Evolutionary conservation across 345 rosid species (phyloP).

Genomic region (Aquilaria sinensis): DNA sequence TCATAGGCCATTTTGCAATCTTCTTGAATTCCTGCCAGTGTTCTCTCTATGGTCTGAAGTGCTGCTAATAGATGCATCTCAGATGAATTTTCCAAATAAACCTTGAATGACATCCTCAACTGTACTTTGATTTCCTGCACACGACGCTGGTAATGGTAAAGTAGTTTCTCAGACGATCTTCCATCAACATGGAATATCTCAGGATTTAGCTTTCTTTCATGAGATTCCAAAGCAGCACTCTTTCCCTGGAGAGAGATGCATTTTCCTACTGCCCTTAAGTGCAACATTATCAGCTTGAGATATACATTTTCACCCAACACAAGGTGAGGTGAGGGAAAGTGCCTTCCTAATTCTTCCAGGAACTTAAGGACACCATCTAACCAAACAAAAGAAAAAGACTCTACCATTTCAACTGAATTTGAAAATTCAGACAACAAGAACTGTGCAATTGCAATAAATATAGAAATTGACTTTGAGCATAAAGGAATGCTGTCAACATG

Average conservation of each 20-base stretch:
- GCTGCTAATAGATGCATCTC: constrained; percentile 63
- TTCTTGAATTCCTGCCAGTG: constrained; percentile 66
- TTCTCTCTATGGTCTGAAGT: constrained; percentile 71
- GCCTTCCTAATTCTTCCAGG: constrained; percentile 70
- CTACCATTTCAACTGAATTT: constrained; percentile 33
- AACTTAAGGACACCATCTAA: constrained; percentile 74
- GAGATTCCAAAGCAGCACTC: constrained; percentile 64
- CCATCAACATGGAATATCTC: constrained; percentile 31
- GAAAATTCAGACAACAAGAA: constrained; percentile 54
- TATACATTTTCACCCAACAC: constrained; percentile 31
- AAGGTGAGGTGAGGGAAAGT: constrained; percentile 42
- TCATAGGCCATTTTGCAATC: constrained; percentile 34
- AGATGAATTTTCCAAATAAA: constrained; percentile 47
- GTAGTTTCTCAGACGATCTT: constrained; percentile 26
- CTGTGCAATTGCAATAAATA: constrained; percentile 40
- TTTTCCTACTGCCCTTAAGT: constrained; percentile 69
- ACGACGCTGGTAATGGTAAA: constrained; percentile 28
- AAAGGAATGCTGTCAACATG: constrained; percentile 29
- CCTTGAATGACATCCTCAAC: constrained; percentile 66
- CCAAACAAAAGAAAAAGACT: constrained; percentile 56
- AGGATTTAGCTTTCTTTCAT: constrained; percentile 56
- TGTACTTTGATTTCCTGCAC: constrained; percentile 61
- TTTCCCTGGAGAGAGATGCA: constrained; percentile 84
- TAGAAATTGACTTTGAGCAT: constrained; percentile 35
- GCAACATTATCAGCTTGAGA: constrained; percentile 58